phyloP scores from a whole-genome alignment of 2,329 filamentous ascomycete genomes.

The Trichophyton schoenleinii region DNA sequence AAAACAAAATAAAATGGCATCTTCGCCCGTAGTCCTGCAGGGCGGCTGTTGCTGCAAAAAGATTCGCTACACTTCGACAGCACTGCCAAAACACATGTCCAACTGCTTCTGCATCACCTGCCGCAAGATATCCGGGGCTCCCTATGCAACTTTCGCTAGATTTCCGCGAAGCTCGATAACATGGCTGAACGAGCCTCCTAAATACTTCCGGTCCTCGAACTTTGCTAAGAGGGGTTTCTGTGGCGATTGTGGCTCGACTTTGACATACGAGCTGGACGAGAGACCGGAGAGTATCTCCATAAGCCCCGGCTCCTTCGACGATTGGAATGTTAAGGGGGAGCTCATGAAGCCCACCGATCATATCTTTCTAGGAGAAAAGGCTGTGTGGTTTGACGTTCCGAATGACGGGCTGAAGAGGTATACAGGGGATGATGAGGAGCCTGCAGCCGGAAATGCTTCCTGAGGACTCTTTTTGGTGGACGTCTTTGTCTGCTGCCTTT shows the following conservation, averaged over 20 bases:
- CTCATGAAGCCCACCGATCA: constrained; percentile 23
- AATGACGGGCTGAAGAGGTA: constrained; percentile 25
- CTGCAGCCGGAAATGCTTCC: neutral
- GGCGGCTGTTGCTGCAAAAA: constrained; percentile 36
- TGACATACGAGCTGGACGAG: constrained; percentile 33
- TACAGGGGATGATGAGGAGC: neutral
- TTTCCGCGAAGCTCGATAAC: constrained; percentile 26
- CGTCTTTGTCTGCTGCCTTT: too few relatives aligned
- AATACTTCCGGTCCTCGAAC: constrained; percentile 26
- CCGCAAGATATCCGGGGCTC: constrained; percentile 36
- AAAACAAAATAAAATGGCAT: neutral
- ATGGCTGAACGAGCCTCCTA: constrained; percentile 25
- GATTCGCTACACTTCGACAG: constrained; percentile 31
- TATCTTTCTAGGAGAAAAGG: constrained; percentile 36
- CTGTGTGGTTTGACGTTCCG: constrained; percentile 28
- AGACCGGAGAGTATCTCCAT: constrained; percentile 23
- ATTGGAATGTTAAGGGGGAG: constrained; percentile 24
- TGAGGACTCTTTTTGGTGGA: neutral
- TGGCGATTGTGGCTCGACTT: constrained; percentile 34
- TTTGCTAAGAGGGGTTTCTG: constrained; percentile 36
- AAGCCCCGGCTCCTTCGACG: constrained; percentile 32
- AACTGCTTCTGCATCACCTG: constrained; percentile 40
- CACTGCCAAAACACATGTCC: constrained; percentile 24
- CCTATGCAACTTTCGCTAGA: constrained; percentile 33
- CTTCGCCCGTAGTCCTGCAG: constrained; percentile 17